Evolutionary conservation across 2,329 filamentous ascomycete genomes (phyloP).

Genomic region (Nigrograna mackinnonii): DNA sequence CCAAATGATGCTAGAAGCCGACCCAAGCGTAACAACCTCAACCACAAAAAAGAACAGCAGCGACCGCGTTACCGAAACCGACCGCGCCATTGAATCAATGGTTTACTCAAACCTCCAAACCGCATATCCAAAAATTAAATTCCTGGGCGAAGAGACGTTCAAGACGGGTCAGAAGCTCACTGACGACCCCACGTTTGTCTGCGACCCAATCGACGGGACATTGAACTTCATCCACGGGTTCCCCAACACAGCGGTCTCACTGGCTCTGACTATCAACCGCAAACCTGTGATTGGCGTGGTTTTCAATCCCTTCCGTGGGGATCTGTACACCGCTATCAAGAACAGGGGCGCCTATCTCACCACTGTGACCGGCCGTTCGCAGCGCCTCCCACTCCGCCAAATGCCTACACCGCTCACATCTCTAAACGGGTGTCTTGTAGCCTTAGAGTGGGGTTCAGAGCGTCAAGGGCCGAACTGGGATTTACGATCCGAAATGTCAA

Average conservation of each 20-base stretch:
- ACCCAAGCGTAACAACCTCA: constrained; percentile 25
- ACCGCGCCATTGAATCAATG: constrained; percentile 57
- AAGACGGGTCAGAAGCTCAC: constrained; percentile 33
- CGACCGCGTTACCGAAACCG: constrained; percentile 60
- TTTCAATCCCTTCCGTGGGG: constrained; percentile 37
- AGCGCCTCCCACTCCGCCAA: constrained; percentile 34
- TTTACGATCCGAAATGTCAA: constrained; percentile 30
- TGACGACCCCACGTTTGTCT: constrained; percentile 37
- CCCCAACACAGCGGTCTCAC: constrained; percentile 37
- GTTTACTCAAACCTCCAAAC: constrained; percentile 47
- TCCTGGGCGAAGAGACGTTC: constrained; percentile 43
- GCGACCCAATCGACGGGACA: constrained; percentile 44
- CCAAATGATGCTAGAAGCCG: constrained; percentile 36
- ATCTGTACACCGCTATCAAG: constrained; percentile 40
- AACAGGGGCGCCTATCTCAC: constrained; percentile 34
- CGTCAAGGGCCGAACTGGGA: constrained; percentile 41
- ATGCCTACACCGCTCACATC: constrained; percentile 24
- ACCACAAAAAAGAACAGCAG: constrained; percentile 44
- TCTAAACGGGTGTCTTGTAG: constrained; percentile 36
- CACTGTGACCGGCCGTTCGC: constrained; percentile 17
- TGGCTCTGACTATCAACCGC: constrained; percentile 34
- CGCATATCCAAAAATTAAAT: constrained; percentile 50
- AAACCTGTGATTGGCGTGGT: constrained; percentile 39
- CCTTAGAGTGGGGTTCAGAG: constrained; percentile 42
- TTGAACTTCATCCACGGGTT: constrained; percentile 44